Conservation (phyloP, 2,329 filamentous ascomycete genomes). For the Ophiocordyceps camponoti-rufipedis region DNA sequence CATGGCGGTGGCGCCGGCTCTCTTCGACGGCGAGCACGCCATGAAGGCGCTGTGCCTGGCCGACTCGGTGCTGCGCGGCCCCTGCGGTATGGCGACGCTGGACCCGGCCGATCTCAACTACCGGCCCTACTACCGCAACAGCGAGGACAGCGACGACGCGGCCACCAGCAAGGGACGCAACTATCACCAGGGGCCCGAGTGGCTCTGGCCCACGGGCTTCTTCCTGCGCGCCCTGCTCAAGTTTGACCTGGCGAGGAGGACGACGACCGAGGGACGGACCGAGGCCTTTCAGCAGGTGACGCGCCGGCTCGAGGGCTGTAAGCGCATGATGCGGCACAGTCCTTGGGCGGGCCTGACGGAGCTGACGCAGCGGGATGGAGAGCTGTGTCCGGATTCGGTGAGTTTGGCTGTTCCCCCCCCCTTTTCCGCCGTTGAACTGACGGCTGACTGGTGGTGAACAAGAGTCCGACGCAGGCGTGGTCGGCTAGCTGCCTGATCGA, state of each 20-base stretch:
- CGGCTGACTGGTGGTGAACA: conserved; percentile 16
- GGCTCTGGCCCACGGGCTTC: conserved; percentile 94
- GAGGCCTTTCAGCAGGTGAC: conserved; percentile 95
- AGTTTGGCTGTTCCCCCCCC: conserved; percentile 13
- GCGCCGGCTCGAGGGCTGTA: conserved; percentile 62
- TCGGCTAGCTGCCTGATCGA: conserved; percentile 89
- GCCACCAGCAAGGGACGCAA: conserved; percentile 86
- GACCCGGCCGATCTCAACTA: conserved; percentile 90
- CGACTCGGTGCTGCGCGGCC: conserved; percentile 65
- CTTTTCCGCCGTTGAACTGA: neutral
- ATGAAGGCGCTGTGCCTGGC: conserved; percentile 63
- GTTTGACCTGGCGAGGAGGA: conserved; percentile 63
- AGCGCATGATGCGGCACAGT: conserved; percentile 61
- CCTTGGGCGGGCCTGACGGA: conserved; percentile 86
- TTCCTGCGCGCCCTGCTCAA: conserved; percentile 82
- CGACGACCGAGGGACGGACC: conserved; percentile 41
- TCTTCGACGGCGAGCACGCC: conserved; percentile 68
- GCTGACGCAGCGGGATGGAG: conserved; percentile 78
- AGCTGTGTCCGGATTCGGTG: conserved; percentile 73
- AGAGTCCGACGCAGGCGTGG: conserved; percentile 94
- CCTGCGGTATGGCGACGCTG: conserved; percentile 87
- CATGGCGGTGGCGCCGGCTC: conserved; percentile 79
- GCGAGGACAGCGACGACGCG: conserved; percentile 82
- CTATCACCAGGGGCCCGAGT: conserved; percentile 96
- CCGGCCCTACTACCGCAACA: conserved; percentile 85